A percentile compares a stretch with the other conserved stretches of the same genome.
Conservation (phyloP, 495 filamentous ascomycete genomes). For the Daldinia vernicosa region DNA sequence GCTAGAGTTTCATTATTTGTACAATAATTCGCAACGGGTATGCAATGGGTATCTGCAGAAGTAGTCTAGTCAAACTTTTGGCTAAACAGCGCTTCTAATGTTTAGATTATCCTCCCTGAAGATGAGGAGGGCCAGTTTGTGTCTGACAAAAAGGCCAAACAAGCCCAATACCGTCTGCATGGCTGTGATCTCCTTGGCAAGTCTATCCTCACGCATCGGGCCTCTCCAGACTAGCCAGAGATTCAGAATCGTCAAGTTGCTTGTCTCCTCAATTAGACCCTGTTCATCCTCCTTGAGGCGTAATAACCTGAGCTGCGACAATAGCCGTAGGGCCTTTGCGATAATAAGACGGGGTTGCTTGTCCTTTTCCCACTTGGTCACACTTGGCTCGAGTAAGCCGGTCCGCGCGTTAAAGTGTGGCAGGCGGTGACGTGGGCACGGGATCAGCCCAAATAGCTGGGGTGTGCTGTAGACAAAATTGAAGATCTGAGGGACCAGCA, state of each 20-base stretch:
- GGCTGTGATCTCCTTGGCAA: constrained; percentile 76
- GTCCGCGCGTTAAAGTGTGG: constrained; percentile 86
- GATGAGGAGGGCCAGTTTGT: constrained; percentile 81
- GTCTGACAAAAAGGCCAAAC: constrained; percentile 84
- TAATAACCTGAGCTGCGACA: constrained; percentile 72
- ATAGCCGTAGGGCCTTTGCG: constrained; percentile 65
- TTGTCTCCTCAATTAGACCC: constrained; percentile 78
- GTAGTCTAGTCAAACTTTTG: constrained; percentile 1
- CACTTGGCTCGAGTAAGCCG: constrained; percentile 82
- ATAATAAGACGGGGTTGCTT: constrained; percentile 72
- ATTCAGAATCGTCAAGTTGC: constrained; percentile 93
- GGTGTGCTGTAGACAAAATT: constrained; percentile 95
- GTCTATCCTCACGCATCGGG: constrained; percentile 84
- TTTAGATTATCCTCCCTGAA: constrained; percentile 85
- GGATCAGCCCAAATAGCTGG: constrained; percentile 87
- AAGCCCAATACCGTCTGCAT: constrained; percentile 79
- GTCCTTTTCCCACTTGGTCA: constrained; percentile 75
- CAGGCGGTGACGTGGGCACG: constrained; percentile 90
- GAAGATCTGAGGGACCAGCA: constrained; percentile 93
- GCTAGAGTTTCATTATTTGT: constrained; percentile 24
- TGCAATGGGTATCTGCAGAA: constrained; percentile 30
- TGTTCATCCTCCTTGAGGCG: constrained; percentile 68
- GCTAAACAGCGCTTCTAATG: constrained; percentile 43
- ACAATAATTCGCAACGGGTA: constrained; percentile 22
- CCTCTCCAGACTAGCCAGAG: constrained; percentile 97